Evolutionary conservation across 176 grass and related monocot genomes (phyloP).

Genomic region (Aegilops bicornis): DNA sequence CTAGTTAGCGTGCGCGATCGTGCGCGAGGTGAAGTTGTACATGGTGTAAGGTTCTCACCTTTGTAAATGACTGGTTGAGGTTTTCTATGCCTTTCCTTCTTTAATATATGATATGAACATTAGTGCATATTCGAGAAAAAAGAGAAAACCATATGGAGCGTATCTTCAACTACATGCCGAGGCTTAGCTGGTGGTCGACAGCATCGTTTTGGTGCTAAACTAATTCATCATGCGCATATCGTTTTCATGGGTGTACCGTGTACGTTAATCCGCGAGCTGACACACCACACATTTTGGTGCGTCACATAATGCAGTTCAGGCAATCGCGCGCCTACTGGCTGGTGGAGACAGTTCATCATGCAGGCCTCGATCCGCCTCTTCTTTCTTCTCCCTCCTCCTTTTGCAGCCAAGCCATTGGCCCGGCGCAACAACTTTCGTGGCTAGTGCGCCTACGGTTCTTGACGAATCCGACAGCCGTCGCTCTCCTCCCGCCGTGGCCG

Average conservation of each 20-base stretch:
- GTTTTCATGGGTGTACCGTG: background rate
- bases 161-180: background rate
- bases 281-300: constrained; percentile 5
- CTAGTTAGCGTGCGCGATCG: too few relatives aligned
- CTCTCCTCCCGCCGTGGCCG: background rate
- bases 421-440: background rate
- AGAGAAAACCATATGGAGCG: background rate
- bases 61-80: too few relatives aligned
- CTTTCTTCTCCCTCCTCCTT: background rate
- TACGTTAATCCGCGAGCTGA: background rate
- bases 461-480: constrained; percentile 3
- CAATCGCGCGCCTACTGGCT: background rate
- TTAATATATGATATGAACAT: too few relatives aligned
- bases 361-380: background rate
- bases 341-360: constrained; percentile 27
- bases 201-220: constrained; percentile 15
- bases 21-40: too few relatives aligned
- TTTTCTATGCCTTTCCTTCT: too few relatives aligned
- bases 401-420: constrained; percentile 1
- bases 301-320: constrained; percentile 24
- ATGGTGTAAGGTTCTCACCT: too few relatives aligned
- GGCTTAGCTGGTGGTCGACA: constrained; percentile 24
- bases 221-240: background rate
- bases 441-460: constrained; percentile 34
- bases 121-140: background rate